phyloP scores from a whole-genome alignment of 2,329 filamentous ascomycete genomes.

The Myriosclerotinia curreyana region DNA sequence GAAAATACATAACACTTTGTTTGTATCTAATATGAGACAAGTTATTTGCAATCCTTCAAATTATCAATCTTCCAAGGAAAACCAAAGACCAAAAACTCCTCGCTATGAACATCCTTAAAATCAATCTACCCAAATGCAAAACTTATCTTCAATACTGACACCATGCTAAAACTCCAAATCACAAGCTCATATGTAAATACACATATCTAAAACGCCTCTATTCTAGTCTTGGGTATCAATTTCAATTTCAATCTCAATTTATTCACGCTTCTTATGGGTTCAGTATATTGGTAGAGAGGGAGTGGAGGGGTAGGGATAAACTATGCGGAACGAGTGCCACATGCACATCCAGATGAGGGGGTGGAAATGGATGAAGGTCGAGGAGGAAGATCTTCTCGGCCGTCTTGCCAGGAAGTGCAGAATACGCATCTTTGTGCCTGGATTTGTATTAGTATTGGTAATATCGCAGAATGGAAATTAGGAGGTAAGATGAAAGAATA shows the following conservation, averaged over 20 bases:
- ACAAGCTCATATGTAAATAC: not conserved
- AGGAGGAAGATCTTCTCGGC: slow-evolving; percentile 29
- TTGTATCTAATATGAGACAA: not conserved
- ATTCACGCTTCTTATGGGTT: too few species aligned
- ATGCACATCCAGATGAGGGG: not conserved
- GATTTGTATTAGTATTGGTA: not conserved
- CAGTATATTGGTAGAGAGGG: too few species aligned
- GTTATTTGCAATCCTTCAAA: not conserved
- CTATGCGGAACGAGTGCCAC: too few species aligned
- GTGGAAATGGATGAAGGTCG: not conserved
- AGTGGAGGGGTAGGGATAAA: too few species aligned
- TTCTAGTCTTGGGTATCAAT: not conserved
- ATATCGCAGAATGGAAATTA: too few species aligned
- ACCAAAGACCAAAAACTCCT: not conserved
- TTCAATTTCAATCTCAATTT: not conserved
- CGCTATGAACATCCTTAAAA: not conserved
- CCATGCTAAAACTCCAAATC: not conserved
- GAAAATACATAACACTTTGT: not conserved
- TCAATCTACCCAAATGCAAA: not conserved
- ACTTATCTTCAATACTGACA: not conserved
- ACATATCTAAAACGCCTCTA: not conserved
- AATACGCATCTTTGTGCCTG: slow-evolving; percentile 52
- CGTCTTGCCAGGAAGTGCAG: slow-evolving; percentile 57
- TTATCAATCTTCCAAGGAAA: not conserved
- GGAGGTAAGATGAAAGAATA: slow-evolving; percentile 24